Percentiles rank a stretch among this genome's conserved stretches.
Evolutionary conservation across 805 yeast species (phyloP).

Genomic region (Debaryomyces castellii): DNA sequence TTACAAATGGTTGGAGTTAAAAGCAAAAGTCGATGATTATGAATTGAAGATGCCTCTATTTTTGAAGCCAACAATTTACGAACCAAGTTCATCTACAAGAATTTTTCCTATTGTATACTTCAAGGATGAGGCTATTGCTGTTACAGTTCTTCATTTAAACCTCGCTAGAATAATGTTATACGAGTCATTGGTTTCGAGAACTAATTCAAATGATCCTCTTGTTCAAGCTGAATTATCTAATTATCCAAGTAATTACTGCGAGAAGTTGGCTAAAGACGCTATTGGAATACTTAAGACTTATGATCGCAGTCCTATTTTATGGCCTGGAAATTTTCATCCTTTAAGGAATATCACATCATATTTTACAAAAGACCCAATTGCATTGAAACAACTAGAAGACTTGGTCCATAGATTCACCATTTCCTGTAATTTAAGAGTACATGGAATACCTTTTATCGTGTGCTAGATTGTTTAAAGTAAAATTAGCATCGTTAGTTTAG

Average conservation of each 20-base stretch:
- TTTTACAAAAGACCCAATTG: conserved; percentile 20
- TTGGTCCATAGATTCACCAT: conserved; percentile 17
- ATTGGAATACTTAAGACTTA: conserved; percentile 40
- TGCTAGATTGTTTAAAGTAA: too few species aligned
- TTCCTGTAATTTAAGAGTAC: conserved; percentile 8
- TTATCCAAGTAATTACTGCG: conserved; percentile 24
- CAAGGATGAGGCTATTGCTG: conserved; percentile 36
- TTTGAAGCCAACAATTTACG: conserved; percentile 32
- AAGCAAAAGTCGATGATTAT: conserved; percentile 24
- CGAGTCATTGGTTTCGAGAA: conserved; percentile 22
- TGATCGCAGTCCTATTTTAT: conserved; percentile 28
- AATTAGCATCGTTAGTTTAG: too few species aligned
- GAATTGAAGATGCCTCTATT: conserved; percentile 26
- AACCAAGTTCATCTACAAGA: conserved; percentile 19
- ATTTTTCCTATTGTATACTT: conserved; percentile 34
- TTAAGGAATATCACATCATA: conserved; percentile 26
- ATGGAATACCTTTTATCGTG: conserved; percentile 3
- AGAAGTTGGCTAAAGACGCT: conserved; percentile 31
- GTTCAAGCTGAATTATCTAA: conserved; percentile 19
- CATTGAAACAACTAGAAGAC: conserved; percentile 16
- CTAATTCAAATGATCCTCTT: conserved; percentile 11
- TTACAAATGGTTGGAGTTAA: conserved; percentile 28
- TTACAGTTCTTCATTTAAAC: conserved; percentile 27
- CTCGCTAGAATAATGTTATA: conserved; percentile 30
- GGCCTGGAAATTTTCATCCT: conserved; percentile 37